Evolutionary conservation across 2,329 filamentous ascomycete species (phyloP), one percentile per base, ranked within the genome.

Genomic region (Exophiala spinifera): DNA sequence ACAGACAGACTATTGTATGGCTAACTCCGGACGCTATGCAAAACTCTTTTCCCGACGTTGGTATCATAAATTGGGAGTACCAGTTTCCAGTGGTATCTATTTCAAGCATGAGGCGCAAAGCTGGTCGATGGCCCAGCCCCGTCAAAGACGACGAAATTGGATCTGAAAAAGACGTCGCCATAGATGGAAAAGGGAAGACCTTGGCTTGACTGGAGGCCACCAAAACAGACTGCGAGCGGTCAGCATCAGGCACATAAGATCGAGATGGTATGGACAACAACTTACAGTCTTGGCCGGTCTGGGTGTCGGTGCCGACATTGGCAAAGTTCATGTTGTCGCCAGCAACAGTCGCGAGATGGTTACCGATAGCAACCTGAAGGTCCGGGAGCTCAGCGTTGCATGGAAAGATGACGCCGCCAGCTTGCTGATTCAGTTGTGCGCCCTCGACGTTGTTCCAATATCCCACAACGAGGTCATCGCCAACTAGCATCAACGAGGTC

Each of bases 401-500:
- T 1, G 83, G 82, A 52, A 83, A 82, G 15, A 81, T 75, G 59
- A 78, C 84, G 1, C 79, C 74, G 46, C 77, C 77, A 11, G 73
- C 67, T 28, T 61, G 45, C 21, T 57, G 21, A 64, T 76, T 72
- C 65, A 83, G 71, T 43, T 70, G 60, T 7, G 84, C 79, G 7
- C 77, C 74, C 0, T 75, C 65, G 2, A 87, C 79, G 45, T 75
- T 67, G 25, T 66, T 66, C 71, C 85, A 89, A 71, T 88, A 89
- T 31, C 75, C 74, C 23, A 75, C 66, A 1, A 79, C 80, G n/a
- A 86, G 72, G 7, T 75, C 70, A 14, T 77, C 71, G 25, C 81
- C 79, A 21, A 86, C 71, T 46, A 88, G 79, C 66, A 89, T 74
- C 49, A 89, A 74, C 1, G 85, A 84, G 3, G 84, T 87, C 20